Evolutionary conservation across 75 land plant species (phyloP).

Genomic region (Sequoia sempervirens): DNA sequence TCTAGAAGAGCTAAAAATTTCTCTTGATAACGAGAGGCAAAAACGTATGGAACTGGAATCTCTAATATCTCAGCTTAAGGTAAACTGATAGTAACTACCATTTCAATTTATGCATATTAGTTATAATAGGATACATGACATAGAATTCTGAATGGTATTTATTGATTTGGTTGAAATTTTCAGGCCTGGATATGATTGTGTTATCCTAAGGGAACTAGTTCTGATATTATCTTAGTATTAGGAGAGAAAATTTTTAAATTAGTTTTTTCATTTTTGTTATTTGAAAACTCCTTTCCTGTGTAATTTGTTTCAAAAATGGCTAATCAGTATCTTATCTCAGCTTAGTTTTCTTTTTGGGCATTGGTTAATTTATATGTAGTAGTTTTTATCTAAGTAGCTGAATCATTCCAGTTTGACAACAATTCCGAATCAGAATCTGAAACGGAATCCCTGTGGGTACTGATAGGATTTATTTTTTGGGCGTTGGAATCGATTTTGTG

Average conservation of each 20-base stretch:
- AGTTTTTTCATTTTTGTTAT: background rate
- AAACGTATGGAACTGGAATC: conserved; percentile 43
- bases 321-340: background rate
- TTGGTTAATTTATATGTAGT: background rate
- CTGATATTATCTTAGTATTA: background rate
- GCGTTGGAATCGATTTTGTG: too few relatives aligned
- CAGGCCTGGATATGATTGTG: background rate
- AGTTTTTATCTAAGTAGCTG: background rate
- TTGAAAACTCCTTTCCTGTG: background rate
- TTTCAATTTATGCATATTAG: background rate
- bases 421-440: too few relatives aligned
- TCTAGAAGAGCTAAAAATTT: conserved; percentile 33
- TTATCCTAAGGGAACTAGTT: background rate
- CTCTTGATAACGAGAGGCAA: conserved; percentile 45
- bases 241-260: background rate
- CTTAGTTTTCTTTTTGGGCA: background rate
- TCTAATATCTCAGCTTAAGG: conserved; percentile 58
- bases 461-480: too few relatives aligned
- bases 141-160: background rate
- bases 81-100: conserved; percentile 4
- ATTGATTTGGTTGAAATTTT: background rate
- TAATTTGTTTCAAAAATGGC: background rate
- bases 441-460: too few relatives aligned
- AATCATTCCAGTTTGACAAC: too few relatives aligned
- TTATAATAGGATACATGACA: background rate